These are phyloP conservation scores for Chlamydomonas incerta DNA, from an alignment of 139 green algal species.

Conservation along the genomic window DNA sequence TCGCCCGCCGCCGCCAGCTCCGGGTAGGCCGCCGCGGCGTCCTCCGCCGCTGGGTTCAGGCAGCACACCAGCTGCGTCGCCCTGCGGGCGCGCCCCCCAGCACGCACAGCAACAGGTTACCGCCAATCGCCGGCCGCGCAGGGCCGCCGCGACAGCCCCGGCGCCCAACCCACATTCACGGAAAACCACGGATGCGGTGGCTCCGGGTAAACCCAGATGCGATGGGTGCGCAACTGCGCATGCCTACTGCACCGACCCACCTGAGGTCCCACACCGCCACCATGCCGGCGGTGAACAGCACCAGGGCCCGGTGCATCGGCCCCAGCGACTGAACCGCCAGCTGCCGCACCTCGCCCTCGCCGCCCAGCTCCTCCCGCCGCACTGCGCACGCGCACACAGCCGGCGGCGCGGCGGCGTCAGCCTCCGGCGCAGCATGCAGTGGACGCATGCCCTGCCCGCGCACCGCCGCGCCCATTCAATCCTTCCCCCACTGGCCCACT, in stretches of 20 bases:
- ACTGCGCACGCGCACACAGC: slow-evolving; percentile 11
- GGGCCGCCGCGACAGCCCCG: too few species aligned
- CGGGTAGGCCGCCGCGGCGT: not conserved
- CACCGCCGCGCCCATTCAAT: too few species aligned
- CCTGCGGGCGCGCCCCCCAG: not conserved
- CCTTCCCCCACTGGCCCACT: too few species aligned
- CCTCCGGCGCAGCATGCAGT: too few species aligned
- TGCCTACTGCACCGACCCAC: too few species aligned
- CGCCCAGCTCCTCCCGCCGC: slow-evolving; percentile 28
- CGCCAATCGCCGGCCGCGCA: too few species aligned
- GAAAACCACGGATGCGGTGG: too few species aligned
- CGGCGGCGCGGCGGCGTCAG: not conserved
- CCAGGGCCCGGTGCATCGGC: slow-evolving; percentile 40
- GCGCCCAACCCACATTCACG: too few species aligned
- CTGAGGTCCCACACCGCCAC: slow-evolving; percentile 62
- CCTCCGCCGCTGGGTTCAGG: not conserved
- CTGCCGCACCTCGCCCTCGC: slow-evolving; percentile 40
- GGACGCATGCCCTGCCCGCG: too few species aligned
- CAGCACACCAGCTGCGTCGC: slow-evolving; percentile 33
- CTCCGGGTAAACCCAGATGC: too few species aligned
- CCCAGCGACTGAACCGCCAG: slow-evolving; percentile 46
- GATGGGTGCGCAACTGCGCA: too few species aligned
- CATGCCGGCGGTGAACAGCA: slow-evolving; percentile 41
- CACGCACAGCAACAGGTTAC: not conserved
- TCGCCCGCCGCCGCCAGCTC: slow-evolving; percentile 19